These are phyloP conservation scores for Amylocarpus encephaloides DNA, from an alignment of 2,329 filamentous ascomycete genomes.

Conservation along the genomic window DNA sequence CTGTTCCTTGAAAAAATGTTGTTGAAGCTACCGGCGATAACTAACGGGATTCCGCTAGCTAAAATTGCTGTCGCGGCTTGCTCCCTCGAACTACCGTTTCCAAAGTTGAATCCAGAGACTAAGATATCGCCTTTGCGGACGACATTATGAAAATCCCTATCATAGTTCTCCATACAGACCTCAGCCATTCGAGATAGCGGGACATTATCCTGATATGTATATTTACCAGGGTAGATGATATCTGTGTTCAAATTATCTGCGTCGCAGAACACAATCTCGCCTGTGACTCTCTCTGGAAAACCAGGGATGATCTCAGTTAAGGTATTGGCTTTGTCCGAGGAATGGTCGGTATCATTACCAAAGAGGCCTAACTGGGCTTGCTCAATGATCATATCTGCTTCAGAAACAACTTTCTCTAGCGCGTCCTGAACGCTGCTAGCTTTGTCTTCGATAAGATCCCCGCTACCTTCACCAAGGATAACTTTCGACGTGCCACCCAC, in stretches of 20 bases:
- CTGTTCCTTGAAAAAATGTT: constrained; percentile 77
- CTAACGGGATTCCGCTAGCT: constrained; percentile 72
- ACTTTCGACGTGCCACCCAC: constrained; percentile 77
- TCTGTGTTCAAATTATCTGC: constrained; percentile 88
- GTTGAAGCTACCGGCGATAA: constrained; percentile 73
- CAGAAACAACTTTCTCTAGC: constrained; percentile 62
- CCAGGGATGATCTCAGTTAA: constrained; percentile 71
- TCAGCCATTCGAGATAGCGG: constrained; percentile 73
- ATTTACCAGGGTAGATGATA: constrained; percentile 84
- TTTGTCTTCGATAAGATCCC: constrained; percentile 53
- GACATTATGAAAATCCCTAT: constrained; percentile 58
- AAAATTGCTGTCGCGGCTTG: constrained; percentile 85
- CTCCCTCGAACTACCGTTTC: constrained; percentile 73
- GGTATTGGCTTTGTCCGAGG: no score
- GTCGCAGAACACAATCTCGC: constrained; percentile 85
- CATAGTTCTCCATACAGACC: constrained; percentile 94
- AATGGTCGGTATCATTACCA: no score
- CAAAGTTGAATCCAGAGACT: constrained; percentile 84
- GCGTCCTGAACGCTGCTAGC: constrained; percentile 63
- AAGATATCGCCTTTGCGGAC: constrained; percentile 71
- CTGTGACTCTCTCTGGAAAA: constrained; percentile 75
- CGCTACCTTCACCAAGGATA: constrained; percentile 65
- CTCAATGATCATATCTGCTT: constrained; percentile 50
- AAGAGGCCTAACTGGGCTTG: no score
- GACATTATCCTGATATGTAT: constrained; percentile 86